Evolutionary conservation across 2,329 filamentous ascomycete genomes (phyloP), one percentile per base, ranked within the genome.

Genomic region (Akanthomyces dipterigenus): DNA sequence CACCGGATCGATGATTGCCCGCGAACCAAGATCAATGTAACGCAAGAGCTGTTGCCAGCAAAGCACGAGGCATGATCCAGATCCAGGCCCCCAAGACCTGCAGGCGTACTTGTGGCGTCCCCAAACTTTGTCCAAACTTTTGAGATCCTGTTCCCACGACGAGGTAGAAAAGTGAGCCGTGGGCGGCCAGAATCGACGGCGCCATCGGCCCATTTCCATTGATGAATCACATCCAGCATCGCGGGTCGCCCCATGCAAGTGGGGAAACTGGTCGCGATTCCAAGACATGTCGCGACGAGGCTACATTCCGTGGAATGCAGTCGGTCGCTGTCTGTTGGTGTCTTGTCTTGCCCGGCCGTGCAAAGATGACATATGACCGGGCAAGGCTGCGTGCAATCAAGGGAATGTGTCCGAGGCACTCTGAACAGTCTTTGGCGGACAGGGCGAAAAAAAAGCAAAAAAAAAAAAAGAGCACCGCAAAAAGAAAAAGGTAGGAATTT

Each of bases 221-320:
- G 42, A 55, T 34, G 3, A 18, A 34, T 55, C 42, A 49, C 16
- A 51, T 40, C 59, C 50, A 34, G 55, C 24, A n/a, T 36, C 46
- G 60, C 45, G 36, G 18, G 38, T 51, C 46, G 46, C 31, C 31
- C 22, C 34, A 49, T 18, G 31, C 1, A 6, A 9, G 53, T 42
- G 45, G 53, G 20, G 53, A 55, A 40, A 28, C 40, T n/a, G 45
- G 28, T 28, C 26, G 58, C 22, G 50, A 55, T 62, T 70, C 70
- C 67, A 65, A 73, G 69, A 73, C 70, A 72, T 64, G 66, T 67
- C 66, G 66, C 67, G 63, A 67, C 61, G 65, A 63, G 60, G 64
- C 64, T 69, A 64, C 71, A 70, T 73, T 70, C 71, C 68, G 64
- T 62, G 34, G 63, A 57, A 45, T 59, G 62, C 61, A 56, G 63